Conservation (phyloP, 2,329 filamentous ascomycete species). For the Cladophialophora psammophila region DNA sequence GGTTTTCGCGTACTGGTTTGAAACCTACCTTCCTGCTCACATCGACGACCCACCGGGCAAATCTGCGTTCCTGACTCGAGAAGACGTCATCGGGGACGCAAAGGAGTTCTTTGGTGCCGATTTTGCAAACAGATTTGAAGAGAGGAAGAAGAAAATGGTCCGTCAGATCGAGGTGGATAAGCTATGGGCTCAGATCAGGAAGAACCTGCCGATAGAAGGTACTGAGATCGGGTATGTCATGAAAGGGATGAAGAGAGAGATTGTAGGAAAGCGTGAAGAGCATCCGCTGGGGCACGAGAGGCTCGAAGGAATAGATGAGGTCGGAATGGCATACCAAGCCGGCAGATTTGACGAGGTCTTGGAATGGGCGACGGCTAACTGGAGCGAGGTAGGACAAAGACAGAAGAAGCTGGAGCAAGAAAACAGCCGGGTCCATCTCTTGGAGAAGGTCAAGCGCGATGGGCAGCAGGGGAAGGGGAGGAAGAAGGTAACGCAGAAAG, state of each 20-base stretch:
- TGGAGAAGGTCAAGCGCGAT: constrained; percentile 12
- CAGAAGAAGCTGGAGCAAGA: constrained; percentile 24
- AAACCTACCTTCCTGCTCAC: constrained; percentile 36
- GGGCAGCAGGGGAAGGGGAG: neutral
- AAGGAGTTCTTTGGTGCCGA: constrained; percentile 35
- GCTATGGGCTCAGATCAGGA: constrained; percentile 36
- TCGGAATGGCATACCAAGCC: constrained; percentile 20
- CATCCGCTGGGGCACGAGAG: neutral
- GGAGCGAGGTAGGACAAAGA: constrained; percentile 19
- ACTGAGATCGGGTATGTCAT: constrained; percentile 26
- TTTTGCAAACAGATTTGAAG: constrained; percentile 27
- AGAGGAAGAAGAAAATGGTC: constrained; percentile 17
- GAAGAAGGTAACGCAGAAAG: neutral
- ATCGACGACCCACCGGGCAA: constrained; percentile 20
- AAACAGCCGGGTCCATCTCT: constrained; percentile 13
- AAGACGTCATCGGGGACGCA: constrained; percentile 33
- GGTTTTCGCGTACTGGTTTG: constrained; percentile 40
- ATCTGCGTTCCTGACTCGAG: constrained; percentile 26
- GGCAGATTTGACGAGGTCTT: constrained; percentile 27
- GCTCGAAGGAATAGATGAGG: neutral
- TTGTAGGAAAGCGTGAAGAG: constrained; percentile 12
- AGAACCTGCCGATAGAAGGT: constrained; percentile 23
- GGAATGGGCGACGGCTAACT: constrained; percentile 25
- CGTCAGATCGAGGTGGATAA: constrained; percentile 18
- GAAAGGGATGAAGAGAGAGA: constrained; percentile 35